Base-by-base conservation (phyloP, 208 protist genomes). In the Trypanosoma congolense region DNA sequence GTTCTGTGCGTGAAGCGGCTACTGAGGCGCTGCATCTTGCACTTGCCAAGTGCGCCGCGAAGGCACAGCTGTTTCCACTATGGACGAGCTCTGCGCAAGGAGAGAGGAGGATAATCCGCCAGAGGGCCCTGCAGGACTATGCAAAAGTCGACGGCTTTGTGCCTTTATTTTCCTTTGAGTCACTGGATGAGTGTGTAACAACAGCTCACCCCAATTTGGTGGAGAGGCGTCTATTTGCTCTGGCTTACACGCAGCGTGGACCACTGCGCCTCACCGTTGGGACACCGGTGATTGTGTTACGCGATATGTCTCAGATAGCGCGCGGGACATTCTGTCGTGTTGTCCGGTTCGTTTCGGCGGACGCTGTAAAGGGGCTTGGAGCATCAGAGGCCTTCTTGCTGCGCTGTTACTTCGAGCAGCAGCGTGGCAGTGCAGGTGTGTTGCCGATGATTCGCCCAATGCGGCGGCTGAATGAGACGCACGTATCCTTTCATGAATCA, bases 181-280 rank as follows among this genome's bases (percentile, higher is more conserved):
- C 35, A n/a, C 22, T 61, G 5, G 56, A 61, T 61, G 56, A 61
- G 33, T 53, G 31, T 41, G 19, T 53, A 26, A 36, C 42, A 19
- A 43, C 50, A 29, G 59, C 49, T 8, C 31, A 57, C 25, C 75
- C 80, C 0, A 48, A 28, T 0, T 4, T 70, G 16, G 69, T 79
- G 18, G 80, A 81, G 54, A 65, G 63, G 18, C 60, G 80, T 0
- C 62, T 83, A 22, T 79, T 83, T 43, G 67, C 63, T 5, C 46
- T 83, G 26, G 76, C 70, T 5, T 61, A 59, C 26, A 69, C 60
- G 21, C 75, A 83, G 40, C 60, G 43, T 26, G 68, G 65, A 0
- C n/a, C 56, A 0, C 18, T 79, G 28, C 47, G 42, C 18, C 63
- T 87, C 14, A 65, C 65, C 4, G 43, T 79, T 0, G 75, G 70